Conservation (phyloP, 805 yeast species). For the Yarrowia divulgata region DNA sequence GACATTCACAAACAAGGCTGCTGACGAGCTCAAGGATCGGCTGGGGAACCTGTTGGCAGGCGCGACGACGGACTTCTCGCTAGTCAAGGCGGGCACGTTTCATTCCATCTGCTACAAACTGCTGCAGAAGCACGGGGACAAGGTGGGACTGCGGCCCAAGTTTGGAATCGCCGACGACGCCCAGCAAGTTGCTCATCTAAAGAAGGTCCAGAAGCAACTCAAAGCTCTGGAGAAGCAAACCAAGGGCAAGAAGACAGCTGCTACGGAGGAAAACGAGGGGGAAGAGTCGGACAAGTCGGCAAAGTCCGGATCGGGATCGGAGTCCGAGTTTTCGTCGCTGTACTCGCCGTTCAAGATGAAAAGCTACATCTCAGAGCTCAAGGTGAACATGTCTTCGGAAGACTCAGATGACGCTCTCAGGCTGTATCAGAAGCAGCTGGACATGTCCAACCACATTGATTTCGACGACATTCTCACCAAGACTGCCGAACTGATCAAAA, state of each 20-base stretch:
- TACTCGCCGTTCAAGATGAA: constrained; percentile 24
- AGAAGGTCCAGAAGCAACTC: constrained; percentile 7
- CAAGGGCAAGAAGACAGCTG: background rate
- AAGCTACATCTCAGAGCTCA: constrained; percentile 21
- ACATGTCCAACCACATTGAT: constrained; percentile 60
- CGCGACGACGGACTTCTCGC: constrained; percentile 51
- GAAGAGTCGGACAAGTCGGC: background rate
- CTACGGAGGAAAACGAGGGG: background rate
- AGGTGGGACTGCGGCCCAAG: constrained; percentile 59
- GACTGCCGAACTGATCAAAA: constrained; percentile 59
- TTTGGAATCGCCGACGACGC: constrained; percentile 24
- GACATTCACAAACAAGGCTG: constrained; percentile 93
- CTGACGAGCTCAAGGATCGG: constrained; percentile 80
- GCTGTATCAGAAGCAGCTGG: constrained; percentile 19
- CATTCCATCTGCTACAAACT: constrained; percentile 79
- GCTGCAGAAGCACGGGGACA: constrained; percentile 61
- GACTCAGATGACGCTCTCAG: constrained; percentile 20
- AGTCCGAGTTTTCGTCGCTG: background rate
- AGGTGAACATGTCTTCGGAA: constrained; percentile 2
- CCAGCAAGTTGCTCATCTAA: constrained; percentile 9
- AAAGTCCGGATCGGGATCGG: background rate
- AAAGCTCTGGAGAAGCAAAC: background rate
- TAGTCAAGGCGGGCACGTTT: constrained; percentile 81
- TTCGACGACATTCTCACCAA: constrained; percentile 81
- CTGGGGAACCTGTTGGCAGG: constrained; percentile 50